Evolutionary conservation across 345 rosid genomes (phyloP).

Genomic region (Pseudoturritis turrita): DNA sequence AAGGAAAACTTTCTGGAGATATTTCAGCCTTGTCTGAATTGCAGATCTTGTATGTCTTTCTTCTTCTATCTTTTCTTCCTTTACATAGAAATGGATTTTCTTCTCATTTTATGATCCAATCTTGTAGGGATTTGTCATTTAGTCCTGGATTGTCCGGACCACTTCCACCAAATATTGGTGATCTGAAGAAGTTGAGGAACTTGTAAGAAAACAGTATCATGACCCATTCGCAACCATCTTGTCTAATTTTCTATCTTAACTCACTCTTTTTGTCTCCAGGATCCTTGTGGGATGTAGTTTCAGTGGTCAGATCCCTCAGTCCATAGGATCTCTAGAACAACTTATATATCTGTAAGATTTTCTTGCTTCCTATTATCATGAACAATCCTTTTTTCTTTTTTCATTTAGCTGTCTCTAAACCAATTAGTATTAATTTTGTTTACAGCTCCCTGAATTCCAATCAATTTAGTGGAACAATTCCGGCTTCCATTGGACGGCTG

Average conservation of each 20-base stretch:
- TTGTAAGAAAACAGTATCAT: conserved; percentile 47
- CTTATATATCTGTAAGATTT: conserved; percentile 54
- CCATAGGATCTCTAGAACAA: conserved; percentile 53
- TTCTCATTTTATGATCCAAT: conserved; percentile 20
- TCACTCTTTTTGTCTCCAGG: conserved; percentile 35
- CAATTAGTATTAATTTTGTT: not conserved
- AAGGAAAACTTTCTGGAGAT: conserved; percentile 56
- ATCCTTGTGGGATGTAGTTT: conserved; percentile 71
- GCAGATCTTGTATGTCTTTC: conserved; percentile 51
- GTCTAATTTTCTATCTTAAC: not conserved
- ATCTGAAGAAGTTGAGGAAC: conserved; percentile 46
- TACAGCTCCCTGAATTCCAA: conserved; percentile 77
- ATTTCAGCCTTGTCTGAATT: conserved; percentile 52
- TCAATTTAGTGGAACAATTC: conserved; percentile 64
- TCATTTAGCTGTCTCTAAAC: not conserved
- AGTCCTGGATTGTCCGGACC: conserved; percentile 58
- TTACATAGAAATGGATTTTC: not conserved
- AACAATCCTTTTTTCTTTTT: not conserved
- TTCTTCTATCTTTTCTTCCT: not conserved
- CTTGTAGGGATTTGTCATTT: conserved; percentile 75
- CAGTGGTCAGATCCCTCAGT: conserved; percentile 59
- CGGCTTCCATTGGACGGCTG: conserved; percentile 65
- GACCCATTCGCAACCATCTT: not conserved
- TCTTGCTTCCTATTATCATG: not conserved
- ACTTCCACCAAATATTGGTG: conserved; percentile 58